Percentiles rank a stretch among this genome's conserved stretches.
These are phyloP conservation scores for Cicer yamashitae DNA, from an alignment of 306 rosid genomes.

Conservation along the genomic window DNA sequence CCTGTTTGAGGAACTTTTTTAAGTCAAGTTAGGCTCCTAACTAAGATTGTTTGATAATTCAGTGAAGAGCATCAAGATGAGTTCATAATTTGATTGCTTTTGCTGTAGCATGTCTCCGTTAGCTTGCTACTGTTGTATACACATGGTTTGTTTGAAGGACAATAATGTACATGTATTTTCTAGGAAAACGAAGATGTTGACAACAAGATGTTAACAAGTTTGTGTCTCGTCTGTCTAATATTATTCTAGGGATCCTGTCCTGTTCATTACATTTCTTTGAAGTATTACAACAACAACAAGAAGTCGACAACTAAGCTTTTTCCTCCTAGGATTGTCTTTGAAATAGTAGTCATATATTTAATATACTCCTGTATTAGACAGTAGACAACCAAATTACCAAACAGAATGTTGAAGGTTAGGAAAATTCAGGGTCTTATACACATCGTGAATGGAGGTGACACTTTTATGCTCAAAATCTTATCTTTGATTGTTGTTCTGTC, in stretches of 20 bases:
- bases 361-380: background rate
- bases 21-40: background rate
- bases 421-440: background rate
- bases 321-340: background rate
- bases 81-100: constrained; percentile 10
- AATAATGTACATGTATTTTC: constrained; percentile 15
- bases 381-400: background rate
- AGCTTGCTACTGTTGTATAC: constrained; percentile 23
- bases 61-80: constrained; percentile 2
- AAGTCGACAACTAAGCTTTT: constrained; percentile 1
- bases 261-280: constrained; percentile 21
- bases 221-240: constrained; percentile 3
- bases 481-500: constrained; percentile 13
- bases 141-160: constrained; percentile 15
- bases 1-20: background rate
- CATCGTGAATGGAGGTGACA: background rate
- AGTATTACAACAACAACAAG: background rate
- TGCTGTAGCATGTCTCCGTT: background rate
- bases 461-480: constrained; percentile 5
- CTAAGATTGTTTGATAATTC: constrained; percentile 13
- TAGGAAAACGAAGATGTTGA: constrained; percentile 7
- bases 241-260: constrained; percentile 8
- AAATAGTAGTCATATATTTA: background rate
- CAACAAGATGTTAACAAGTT: constrained; percentile 23
- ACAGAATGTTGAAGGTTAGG: constrained; percentile 5